Conservation (phyloP, 2,329 filamentous ascomycete genomes). For the Taxawa tesnikishii region DNA sequence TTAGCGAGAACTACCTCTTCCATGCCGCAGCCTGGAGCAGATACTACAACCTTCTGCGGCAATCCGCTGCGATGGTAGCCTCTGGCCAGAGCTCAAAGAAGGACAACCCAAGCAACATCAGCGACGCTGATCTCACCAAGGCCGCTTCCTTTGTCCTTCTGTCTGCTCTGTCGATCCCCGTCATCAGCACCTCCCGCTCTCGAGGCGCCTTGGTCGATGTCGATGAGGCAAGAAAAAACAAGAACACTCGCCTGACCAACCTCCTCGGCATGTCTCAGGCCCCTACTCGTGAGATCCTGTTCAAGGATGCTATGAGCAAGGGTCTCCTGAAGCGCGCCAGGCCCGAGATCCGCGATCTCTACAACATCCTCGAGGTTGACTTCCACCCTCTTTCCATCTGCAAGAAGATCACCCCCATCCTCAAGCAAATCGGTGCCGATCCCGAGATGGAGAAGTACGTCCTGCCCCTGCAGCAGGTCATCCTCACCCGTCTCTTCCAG, state of each 20-base stretch:
- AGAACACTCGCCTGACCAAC: slow-evolving; percentile 94
- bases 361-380: slow-evolving; percentile 97
- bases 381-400: slow-evolving; percentile 98
- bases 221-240: slow-evolving; percentile 94
- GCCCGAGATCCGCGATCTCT: slow-evolving; percentile 90
- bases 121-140: slow-evolving; percentile 83
- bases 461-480: slow-evolving; percentile 90
- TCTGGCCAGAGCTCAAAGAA: slow-evolving; percentile 82
- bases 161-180: slow-evolving; percentile 91
- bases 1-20: slow-evolving; percentile 99
- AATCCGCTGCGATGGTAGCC: slow-evolving; percentile 73
- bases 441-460: slow-evolving; percentile 97
- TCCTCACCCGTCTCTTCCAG: slow-evolving; percentile 95
- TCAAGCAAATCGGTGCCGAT: slow-evolving; percentile 85
- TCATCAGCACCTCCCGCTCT: slow-evolving; percentile 96
- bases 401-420: slow-evolving; percentile 95
- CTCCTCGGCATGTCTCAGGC: slow-evolving; percentile 85
- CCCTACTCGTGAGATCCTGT: slow-evolving; percentile 78
- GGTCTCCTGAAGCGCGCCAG: slow-evolving; percentile 83
- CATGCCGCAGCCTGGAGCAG: slow-evolving; percentile 95
- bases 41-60: slow-evolving; percentile 92
- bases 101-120: slow-evolving; percentile 74
- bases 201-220: slow-evolving; percentile 93
- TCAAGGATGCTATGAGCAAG: slow-evolving; percentile 94
- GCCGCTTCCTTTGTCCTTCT: slow-evolving; percentile 91